Evolutionary conservation across 1,139 yeast species (phyloP), one percentile per base, ranked within the genome.

Genomic region (Suhomyces ambrosiae): DNA sequence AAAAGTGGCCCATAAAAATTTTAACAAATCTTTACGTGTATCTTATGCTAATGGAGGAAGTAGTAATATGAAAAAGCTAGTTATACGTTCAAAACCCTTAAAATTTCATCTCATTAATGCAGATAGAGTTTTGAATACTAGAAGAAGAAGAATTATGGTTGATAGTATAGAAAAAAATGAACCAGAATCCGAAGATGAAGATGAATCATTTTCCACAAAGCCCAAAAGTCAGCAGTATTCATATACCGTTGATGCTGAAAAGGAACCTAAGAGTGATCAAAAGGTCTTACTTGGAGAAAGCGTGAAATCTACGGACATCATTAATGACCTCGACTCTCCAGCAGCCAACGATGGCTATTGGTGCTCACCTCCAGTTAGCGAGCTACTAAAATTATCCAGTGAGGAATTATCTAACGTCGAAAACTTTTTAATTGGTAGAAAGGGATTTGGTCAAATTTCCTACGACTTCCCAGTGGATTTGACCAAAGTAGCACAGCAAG

Each of bases 381-480:
- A 76, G 22, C 66, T 89, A 5, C 55, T 72, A 1, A 49, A 62
- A 7, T 56, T 79, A 48, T 55, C 85, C 0, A 50, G 61, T 3
- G 68, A 74, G 27, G 78, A 83, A 42, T 70, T 89, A 13, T 48
- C 78, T 0, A 65, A 67, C 17, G 80, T 89, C 11, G 76, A 81
- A 9, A 77, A 82, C 47, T 84, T 89, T 50, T 76, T 84, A 7
- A 74, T 86, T 46, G 97, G 97, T 1, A 78, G 96, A 45, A 73
- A 70, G 40, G 83, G 84, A 0, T 77, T 61, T 54, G 97, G 96
- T 21, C 88, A 84, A 52, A 76, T 89, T 39, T 80, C 85, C 8
- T 89, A 81, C 53, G 68, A 74, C 29, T 68, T 65, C 32, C 87
- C 94, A 1, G 95, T 89, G 7, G 95, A 89, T 53, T 63, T 89